Base-by-base conservation (phyloP, 805 yeast genomes). In the Metschnikowia kofuensis region DNA sequence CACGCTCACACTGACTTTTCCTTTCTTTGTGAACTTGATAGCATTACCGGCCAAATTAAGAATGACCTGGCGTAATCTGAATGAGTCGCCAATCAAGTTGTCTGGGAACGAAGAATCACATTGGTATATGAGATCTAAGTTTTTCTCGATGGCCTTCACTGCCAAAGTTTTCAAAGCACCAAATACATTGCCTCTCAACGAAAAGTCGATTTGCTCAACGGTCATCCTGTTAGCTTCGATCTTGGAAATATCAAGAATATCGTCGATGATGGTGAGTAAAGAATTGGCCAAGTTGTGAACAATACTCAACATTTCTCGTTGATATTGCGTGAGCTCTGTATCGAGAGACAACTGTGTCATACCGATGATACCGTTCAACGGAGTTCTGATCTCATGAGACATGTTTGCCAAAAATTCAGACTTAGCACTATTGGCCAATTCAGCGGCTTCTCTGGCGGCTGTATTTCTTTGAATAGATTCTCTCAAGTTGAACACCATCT, bases 181-280 rank as follows among this genome's bases (percentile, higher is more conserved):
- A 63, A 89, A 89, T 2, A 88, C 91, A 0, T 96, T 89, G 4
- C 92, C 91, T 61, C 96, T 76, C 40, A 89, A 72, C 12, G 92
- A 85, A 63, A 89, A 89, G 53, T 90, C 95, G 52, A 88, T 89
- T 62, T 87, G 87, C 63, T 89, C 96, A 47, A 89, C 89, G 0
- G 96, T 89, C 96, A 89, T 89, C 67, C 96, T 77, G 67, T 89
- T 89, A 29, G 96, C 96, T 67, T 89, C 96, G 68, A 89, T 89
- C 78, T 89, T 89, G 48, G 96, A 89, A 62, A 89, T 89, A 81
- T 89, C 96, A 58, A 89, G 76, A 59, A 89, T 89, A 65, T 89
- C 96, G 64, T 89, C 96, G 58, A 89, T 89, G 56, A 89, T 89
- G 0, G 96, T 89, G 59, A 89, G 76, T 57, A 89, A 73, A 1